These are phyloP conservation scores for Solanum hybrid DNA, from an alignment of 305 asterid genomes.

Conservation along the genomic window DNA sequence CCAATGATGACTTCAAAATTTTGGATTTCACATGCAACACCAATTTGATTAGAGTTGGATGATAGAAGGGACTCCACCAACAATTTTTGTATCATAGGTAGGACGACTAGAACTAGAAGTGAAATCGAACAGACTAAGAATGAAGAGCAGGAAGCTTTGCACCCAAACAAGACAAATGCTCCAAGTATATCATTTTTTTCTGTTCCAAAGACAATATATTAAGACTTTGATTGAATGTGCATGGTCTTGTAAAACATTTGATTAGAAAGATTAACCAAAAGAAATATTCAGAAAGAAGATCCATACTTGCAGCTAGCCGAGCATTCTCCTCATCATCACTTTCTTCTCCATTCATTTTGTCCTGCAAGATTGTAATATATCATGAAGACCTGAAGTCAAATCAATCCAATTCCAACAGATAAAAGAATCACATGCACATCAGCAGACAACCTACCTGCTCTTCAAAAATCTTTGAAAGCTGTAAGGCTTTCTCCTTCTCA, in stretches of 20 bases:
- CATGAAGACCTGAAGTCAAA: background rate
- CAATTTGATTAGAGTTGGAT: background rate
- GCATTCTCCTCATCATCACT: conserved; percentile 59
- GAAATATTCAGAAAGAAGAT: background rate
- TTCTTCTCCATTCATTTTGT: conserved; percentile 64
- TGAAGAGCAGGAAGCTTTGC: background rate
- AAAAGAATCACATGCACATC: background rate
- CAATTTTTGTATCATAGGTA: background rate
- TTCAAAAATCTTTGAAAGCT: conserved; percentile 74
- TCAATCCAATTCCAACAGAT: conserved; percentile 1
- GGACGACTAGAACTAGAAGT: background rate
- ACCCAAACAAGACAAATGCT: background rate
- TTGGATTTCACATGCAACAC: background rate
- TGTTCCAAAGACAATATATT: background rate
- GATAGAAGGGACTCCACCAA: background rate
- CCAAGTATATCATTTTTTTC: background rate
- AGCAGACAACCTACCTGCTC: conserved; percentile 62
- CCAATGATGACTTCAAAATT: background rate
- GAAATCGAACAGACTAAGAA: background rate
- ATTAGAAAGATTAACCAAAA: background rate
- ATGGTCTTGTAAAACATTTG: background rate
- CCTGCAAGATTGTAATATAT: conserved; percentile 33
- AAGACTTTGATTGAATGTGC: background rate
- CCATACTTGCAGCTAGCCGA: conserved; percentile 39
- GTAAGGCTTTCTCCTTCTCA: conserved; percentile 69